phyloP scores from a whole-genome alignment of 2,329 filamentous ascomycete genomes.

The Diaporthe amygdali region DNA sequence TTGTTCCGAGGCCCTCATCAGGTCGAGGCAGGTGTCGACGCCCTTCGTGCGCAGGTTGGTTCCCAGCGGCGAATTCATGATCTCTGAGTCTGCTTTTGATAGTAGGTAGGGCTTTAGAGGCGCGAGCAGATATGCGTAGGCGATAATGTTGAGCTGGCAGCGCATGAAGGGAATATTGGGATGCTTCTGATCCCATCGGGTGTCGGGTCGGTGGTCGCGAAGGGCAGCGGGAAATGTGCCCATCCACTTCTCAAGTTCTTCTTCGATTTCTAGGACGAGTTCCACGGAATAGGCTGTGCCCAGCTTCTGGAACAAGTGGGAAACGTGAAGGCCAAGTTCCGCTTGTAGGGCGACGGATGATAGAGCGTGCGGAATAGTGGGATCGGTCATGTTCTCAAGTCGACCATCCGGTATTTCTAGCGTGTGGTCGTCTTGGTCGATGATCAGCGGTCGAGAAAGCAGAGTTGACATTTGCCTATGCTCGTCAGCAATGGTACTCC shows the following conservation, averaged over 20 bases:
- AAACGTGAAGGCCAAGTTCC: slow-evolving; percentile 21
- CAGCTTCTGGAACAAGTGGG: slow-evolving; percentile 22
- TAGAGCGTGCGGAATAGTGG: slow-evolving; percentile 11
- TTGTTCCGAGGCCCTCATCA: slow-evolving; percentile 24
- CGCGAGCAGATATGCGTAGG: slow-evolving; percentile 32
- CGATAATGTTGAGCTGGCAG: slow-evolving; percentile 35
- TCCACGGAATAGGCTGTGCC: slow-evolving; percentile 4
- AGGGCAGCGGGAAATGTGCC: slow-evolving; percentile 30
- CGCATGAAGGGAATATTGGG: slow-evolving; percentile 35
- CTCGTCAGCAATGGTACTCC: not conserved
- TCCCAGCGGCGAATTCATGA: slow-evolving; percentile 27
- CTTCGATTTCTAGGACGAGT: slow-evolving; percentile 27
- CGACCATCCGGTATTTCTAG: slow-evolving; percentile 22
- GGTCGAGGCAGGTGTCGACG: slow-evolving; percentile 31
- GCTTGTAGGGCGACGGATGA: slow-evolving; percentile 24
- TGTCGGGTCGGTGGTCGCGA: slow-evolving; percentile 30
- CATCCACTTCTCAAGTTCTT: slow-evolving; percentile 30
- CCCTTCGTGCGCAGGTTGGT: slow-evolving; percentile 29
- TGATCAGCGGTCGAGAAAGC: slow-evolving; percentile 24
- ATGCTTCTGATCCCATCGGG: slow-evolving; percentile 33
- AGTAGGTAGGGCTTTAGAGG: slow-evolving; percentile 32
- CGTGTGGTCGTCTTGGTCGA: slow-evolving; percentile 23
- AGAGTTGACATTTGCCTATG: slow-evolving; percentile 26
- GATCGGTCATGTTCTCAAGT: slow-evolving; percentile 21
- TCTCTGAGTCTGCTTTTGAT: slow-evolving; percentile 28